Percentiles rank a stretch among this genome's conserved stretches.
Evolutionary conservation across 352 stramenopile genomes (phyloP).

Genomic region (Pythium grandisporangium): DNA sequence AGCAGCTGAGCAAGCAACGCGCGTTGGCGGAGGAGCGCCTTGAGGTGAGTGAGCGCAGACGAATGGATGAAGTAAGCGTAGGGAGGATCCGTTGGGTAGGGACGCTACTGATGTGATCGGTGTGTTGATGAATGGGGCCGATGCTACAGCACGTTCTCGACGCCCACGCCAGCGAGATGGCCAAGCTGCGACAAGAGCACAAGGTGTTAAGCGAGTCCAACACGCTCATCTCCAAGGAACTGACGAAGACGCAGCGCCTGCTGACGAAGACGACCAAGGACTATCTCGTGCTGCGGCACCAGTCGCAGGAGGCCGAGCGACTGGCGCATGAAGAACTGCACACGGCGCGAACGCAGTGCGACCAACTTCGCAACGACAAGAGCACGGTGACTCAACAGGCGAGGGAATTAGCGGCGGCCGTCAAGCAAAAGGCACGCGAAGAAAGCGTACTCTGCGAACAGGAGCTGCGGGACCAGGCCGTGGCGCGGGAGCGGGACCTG

Average conservation of each 20-base stretch:
- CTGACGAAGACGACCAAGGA: slow-evolving; percentile 66
- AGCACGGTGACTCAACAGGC: slow-evolving; percentile 28
- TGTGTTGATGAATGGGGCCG: neutral
- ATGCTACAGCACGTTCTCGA: slow-evolving; percentile 32
- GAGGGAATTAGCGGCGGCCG: slow-evolving; percentile 26
- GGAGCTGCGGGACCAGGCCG: slow-evolving; percentile 42
- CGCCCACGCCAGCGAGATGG: slow-evolving; percentile 43
- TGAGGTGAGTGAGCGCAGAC: slow-evolving; percentile 19
- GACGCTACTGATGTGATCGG: too few species aligned
- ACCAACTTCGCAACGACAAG: slow-evolving; percentile 29
- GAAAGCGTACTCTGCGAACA: slow-evolving; percentile 47
- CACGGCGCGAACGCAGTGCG: slow-evolving; percentile 25
- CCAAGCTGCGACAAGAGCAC: slow-evolving; percentile 29
- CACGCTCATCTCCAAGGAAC: slow-evolving; percentile 28
- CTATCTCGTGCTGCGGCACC: slow-evolving; percentile 64
- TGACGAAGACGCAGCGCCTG: slow-evolving; percentile 44
- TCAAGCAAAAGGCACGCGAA: slow-evolving; percentile 34
- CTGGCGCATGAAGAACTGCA: slow-evolving; percentile 49
- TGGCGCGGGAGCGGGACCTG: slow-evolving; percentile 55
- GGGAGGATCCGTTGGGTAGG: too few species aligned
- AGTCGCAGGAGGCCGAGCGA: slow-evolving; percentile 51
- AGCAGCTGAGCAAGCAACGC: slow-evolving; percentile 48
- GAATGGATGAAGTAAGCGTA: neutral
- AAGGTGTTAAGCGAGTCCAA: slow-evolving; percentile 25
- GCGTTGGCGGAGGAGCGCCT: slow-evolving; percentile 45